Conservation (phyloP, 176 grass and related monocot genomes). For the Raddia guianensis region DNA sequence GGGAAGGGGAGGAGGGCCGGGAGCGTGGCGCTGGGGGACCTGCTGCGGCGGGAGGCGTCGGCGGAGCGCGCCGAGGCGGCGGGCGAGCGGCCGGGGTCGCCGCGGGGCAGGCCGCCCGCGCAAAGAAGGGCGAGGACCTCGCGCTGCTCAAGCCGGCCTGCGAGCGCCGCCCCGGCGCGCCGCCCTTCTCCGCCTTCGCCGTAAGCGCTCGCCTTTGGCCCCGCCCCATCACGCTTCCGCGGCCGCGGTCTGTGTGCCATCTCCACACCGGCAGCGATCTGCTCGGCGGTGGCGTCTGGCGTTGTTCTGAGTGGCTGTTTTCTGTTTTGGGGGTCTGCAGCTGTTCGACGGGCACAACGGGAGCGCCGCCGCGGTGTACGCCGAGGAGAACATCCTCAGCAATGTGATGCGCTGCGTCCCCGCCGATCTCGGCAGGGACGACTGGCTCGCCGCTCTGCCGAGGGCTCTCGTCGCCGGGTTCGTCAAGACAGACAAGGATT, state of each 20-base stretch:
- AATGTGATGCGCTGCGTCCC: constrained; percentile 84
- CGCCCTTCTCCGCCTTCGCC: constrained; percentile 72
- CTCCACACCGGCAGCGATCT: background rate
- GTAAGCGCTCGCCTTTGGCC: constrained; percentile 16
- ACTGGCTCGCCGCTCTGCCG: constrained; percentile 86
- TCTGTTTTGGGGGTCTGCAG: constrained; percentile 35
- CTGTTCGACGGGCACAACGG: constrained; percentile 99
- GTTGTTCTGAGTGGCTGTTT: background rate
- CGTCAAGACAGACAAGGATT: constrained; percentile 97
- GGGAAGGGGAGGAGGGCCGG: constrained; percentile 23
- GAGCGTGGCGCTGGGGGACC: constrained; percentile 59
- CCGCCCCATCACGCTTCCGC: background rate
- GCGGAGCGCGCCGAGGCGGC: constrained; percentile 30
- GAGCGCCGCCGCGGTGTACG: constrained; percentile 76
- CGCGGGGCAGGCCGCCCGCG: constrained; percentile 48
- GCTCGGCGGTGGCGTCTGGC: background rate
- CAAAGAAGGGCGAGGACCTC: constrained; percentile 90
- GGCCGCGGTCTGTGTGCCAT: background rate
- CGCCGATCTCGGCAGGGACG: constrained; percentile 71
- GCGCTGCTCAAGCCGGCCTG: constrained; percentile 63
- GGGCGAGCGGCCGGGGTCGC: constrained; percentile 13
- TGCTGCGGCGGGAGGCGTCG: constrained; percentile 50
- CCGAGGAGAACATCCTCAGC: constrained; percentile 80
- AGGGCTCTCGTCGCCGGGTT: constrained; percentile 95
- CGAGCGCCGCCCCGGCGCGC: constrained; percentile 52